phyloP scores from a whole-genome alignment of 1,284 basidiomycete species.

The Phellopilus nigrolimitatus region DNA sequence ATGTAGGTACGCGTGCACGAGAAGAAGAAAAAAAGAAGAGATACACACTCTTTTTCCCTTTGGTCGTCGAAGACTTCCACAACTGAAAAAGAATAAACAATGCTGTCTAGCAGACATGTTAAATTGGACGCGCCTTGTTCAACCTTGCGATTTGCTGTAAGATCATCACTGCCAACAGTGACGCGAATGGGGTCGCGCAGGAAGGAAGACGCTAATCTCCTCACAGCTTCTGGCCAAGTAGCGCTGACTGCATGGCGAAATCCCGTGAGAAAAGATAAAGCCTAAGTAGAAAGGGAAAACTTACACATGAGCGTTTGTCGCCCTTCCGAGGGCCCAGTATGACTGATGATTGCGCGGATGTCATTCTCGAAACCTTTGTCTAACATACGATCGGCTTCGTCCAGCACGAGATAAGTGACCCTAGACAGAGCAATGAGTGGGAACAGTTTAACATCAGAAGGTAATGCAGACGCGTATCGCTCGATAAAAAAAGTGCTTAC shows the following conservation, averaged over 20 bases:
- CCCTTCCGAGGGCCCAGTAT: slow-evolving; percentile 59
- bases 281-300: slow-evolving; percentile 31
- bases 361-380: slow-evolving; percentile 99
- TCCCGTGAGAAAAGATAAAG: slow-evolving; percentile 1
- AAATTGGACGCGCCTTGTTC: slow-evolving; percentile 46
- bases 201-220: slow-evolving; percentile 89
- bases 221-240: slow-evolving; percentile 95
- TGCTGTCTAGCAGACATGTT: background rate
- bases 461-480: slow-evolving; percentile 2
- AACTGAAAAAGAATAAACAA: slow-evolving; percentile 26
- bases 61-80: slow-evolving; percentile 90
- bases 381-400: slow-evolving; percentile 98
- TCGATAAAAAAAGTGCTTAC: slow-evolving; percentile 34
- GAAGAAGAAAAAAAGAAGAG: background rate
- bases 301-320: slow-evolving; percentile 92
- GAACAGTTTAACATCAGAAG: background rate
- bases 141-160: slow-evolving; percentile 91
- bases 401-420: slow-evolving; percentile 89
- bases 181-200: slow-evolving; percentile 84
- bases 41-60: slow-evolving; percentile 79
- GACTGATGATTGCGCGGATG: slow-evolving; percentile 87
- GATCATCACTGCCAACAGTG: slow-evolving; percentile 93
- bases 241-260: slow-evolving; percentile 69
- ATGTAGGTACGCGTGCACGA: no score
- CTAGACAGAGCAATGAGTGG: slow-evolving; percentile 35